Evolutionary conservation across 2,329 filamentous ascomycete species (phyloP).

Genomic region (Botrytis hyacinthi): DNA sequence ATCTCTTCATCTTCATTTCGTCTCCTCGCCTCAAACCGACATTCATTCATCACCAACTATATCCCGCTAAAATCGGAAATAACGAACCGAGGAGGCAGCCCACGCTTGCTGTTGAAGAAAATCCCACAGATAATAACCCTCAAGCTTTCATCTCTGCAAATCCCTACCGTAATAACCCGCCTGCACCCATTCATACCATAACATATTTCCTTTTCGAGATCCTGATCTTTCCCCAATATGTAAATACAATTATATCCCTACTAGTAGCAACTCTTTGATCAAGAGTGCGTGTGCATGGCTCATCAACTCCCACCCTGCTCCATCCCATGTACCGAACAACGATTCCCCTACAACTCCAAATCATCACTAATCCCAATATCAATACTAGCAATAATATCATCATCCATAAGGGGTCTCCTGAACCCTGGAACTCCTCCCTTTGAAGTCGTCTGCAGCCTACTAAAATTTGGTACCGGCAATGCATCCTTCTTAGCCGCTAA

Average conservation of each 20-base stretch:
- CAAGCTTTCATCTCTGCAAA: not conserved
- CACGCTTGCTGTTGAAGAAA: not conserved
- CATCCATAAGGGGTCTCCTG: constrained; percentile 79
- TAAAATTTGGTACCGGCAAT: constrained; percentile 49
- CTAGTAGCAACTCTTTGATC: not conserved
- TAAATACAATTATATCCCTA: constrained; percentile 2
- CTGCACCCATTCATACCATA: not conserved
- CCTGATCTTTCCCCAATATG: not conserved
- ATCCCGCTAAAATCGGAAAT: not conserved
- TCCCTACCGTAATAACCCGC: not conserved
- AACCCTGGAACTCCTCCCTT: constrained; percentile 63
- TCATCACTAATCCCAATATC: constrained; percentile 93
- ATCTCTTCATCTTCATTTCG: not conserved
- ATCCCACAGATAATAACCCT: not conserved
- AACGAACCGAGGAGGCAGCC: not conserved
- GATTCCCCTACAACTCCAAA: constrained; percentile 27
- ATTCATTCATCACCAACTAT: not conserved
- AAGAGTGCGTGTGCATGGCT: not conserved
- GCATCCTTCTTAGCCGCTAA: constrained; percentile 44
- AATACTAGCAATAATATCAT: constrained; percentile 86
- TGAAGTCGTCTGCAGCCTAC: constrained; percentile 40
- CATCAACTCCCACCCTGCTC: not conserved
- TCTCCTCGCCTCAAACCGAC: not conserved
- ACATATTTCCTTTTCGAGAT: not conserved
- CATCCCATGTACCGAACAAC: not conserved